Conservation (phyloP, 2,329 filamentous ascomycete species). For the Stagonosporopsis chrysanthemi region DNA sequence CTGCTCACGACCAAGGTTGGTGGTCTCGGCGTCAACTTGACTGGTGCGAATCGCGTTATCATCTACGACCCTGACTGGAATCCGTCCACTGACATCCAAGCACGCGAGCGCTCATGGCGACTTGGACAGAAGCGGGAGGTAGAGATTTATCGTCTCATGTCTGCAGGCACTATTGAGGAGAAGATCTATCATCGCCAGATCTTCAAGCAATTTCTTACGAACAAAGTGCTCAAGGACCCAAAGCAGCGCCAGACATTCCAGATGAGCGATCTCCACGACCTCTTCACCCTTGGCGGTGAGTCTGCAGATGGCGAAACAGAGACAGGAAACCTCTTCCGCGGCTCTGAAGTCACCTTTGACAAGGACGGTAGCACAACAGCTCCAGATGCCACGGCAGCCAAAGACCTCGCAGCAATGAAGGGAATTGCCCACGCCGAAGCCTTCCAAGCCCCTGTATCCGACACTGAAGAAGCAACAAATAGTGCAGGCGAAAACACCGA, state of each 20-base stretch:
- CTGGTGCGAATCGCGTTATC: conserved; percentile 92
- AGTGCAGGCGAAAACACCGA: conserved; percentile 22
- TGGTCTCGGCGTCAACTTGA: conserved; percentile 91
- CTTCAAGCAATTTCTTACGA: conserved; percentile 97
- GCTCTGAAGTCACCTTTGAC: conserved; percentile 76
- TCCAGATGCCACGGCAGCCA: conserved; percentile 32
- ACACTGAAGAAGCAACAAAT: conserved; percentile 35
- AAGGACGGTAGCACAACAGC: conserved; percentile 31
- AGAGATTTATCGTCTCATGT: conserved; percentile 97
- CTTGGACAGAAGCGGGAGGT: conserved; percentile 94
- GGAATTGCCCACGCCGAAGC: conserved; percentile 56
- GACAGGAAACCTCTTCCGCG: conserved; percentile 84
- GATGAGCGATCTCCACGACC: conserved; percentile 85
- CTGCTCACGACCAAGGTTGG: conserved; percentile 95
- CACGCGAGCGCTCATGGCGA: conserved; percentile 93
- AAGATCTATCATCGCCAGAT: conserved; percentile 99
- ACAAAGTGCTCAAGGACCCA: conserved; percentile 93
- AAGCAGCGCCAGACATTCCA: conserved; percentile 93
- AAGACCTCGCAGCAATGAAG: conserved; percentile 46
- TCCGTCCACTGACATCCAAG: conserved; percentile 93
- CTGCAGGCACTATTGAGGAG: conserved; percentile 95
- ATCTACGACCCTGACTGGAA: conserved; percentile 99
- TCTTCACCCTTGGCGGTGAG: conserved; percentile 80
- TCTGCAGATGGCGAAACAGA: conserved; percentile 73
- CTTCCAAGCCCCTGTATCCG: conserved; percentile 45